These are phyloP conservation scores for Pseudogymnoascus pannorum DNA, from an alignment of 2,329 filamentous ascomycete genomes.

Conservation along the genomic window DNA sequence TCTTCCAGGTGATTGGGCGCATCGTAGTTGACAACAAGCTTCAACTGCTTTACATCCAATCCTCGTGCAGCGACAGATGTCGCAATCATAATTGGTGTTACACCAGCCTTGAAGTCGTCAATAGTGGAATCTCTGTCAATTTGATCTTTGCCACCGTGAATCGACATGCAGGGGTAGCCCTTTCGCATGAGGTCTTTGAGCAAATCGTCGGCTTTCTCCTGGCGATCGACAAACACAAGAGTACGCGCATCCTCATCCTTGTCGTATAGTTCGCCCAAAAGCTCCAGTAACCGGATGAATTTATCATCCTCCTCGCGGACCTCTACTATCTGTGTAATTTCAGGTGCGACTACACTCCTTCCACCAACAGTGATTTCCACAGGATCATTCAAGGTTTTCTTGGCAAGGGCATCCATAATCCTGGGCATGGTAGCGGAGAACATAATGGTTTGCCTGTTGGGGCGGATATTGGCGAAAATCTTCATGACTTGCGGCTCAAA, in stretches of 20 bases:
- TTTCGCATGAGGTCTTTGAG: slow-evolving; percentile 73
- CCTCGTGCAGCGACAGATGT: slow-evolving; percentile 94
- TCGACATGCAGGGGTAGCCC: slow-evolving; percentile 85
- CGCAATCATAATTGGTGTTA: slow-evolving; percentile 83
- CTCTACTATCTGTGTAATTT: slow-evolving; percentile 90
- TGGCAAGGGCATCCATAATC: slow-evolving; percentile 83
- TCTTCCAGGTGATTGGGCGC: slow-evolving; percentile 92
- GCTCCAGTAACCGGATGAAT: slow-evolving; percentile 73
- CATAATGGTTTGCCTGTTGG: slow-evolving; percentile 86
- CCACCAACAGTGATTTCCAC: slow-evolving; percentile 91
- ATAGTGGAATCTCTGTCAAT: slow-evolving; percentile 89
- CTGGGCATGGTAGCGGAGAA: slow-evolving; percentile 96
- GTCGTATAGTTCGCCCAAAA: slow-evolving; percentile 80
- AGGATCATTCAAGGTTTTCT: slow-evolving; percentile 78
- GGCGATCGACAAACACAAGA: slow-evolving; percentile 85
- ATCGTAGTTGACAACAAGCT: slow-evolving; percentile 93
- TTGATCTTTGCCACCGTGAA: slow-evolving; percentile 91
- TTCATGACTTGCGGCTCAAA: slow-evolving; percentile 98
- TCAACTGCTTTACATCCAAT: slow-evolving; percentile 91
- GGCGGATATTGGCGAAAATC: slow-evolving; percentile 84
- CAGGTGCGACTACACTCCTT: slow-evolving; percentile 76
- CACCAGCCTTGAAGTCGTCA: slow-evolving; percentile 84
- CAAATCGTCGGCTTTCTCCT: slow-evolving; percentile 79
- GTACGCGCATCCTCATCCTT: slow-evolving; percentile 84
- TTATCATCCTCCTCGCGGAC: slow-evolving; percentile 76